Evolutionary conservation across 441 rosid species (phyloP), one percentile per base, ranked within the genome.

Genomic region (Corymbia citriodora): DNA sequence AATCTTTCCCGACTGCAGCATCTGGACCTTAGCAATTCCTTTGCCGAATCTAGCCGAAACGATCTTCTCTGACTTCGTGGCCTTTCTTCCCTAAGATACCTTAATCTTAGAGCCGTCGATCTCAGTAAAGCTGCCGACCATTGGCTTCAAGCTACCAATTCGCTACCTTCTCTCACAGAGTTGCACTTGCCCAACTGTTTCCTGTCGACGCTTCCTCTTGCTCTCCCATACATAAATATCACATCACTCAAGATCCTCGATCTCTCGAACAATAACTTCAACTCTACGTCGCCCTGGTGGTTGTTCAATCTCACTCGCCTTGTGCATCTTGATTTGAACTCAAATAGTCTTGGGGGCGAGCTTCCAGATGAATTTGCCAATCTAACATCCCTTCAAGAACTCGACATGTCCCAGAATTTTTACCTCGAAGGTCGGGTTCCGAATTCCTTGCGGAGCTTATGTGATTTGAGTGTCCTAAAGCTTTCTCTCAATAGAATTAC

Each of bases 51-150:
- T 13, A 82, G 36, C 40, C 87, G 1, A 49, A 89, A 54, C 33
- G 55, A 90, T 31, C 74, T 90, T n/a, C 29, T 59, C 23, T 91
- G 92, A 90, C 88, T 91, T 49, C 40, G 52, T n/a, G 89, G 92
- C 59, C 91, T 90, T 55, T 55, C 92, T 13, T 85, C 89, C 48
- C 61, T 91, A 36, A 29, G 25, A 49, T 63, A 83, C 29, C 90
- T 91, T 88, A 55, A 91, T 74, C 87, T 91, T 9, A 89, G 89
- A 54, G 91, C 90, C 52, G 63, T 88, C 1, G 83, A 88, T 55
- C 89, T 90, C 13, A 91, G 90, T n/a, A 88, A 88, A n/a, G 8
- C 88, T 4, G 12, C 59, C 0, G 57, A 36, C 54, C 72, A 88
- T 63, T 63, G 70, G 70, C 68, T 85, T 85, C 83, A 0, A 63